Base-by-base conservation (phyloP, 2,329 filamentous ascomycete genomes). In the Fusarium burgessii region DNA sequence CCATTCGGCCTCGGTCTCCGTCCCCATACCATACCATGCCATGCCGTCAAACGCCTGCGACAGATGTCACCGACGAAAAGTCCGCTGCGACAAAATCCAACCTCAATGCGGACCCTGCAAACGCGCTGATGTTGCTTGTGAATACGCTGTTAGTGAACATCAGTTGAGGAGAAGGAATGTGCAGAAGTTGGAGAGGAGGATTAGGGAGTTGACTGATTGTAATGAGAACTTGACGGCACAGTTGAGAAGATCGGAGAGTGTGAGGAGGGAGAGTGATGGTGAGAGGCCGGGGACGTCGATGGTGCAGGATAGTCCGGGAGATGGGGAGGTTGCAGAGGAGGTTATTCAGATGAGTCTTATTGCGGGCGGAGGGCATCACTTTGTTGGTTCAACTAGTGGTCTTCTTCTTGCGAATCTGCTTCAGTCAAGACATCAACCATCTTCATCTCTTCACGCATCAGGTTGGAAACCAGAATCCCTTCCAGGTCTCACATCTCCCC, bases 271-370 rank as follows among this genome's bases (percentile, higher is more conserved):
- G 23, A 20, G 23, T 8, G 47, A 50, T 15, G 6, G 11, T 50
- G 47, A 40, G 54, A 23, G 54, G 15, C 1, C 5, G 7, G 38
- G 7, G 20, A 14, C 35, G 4, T 25, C 20, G 20, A 27, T 51
- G 20, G 23, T 46, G 5, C 51, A 35, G 7, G 27, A 55, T 15
- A 55, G 20, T 20, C 51, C 61, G 0, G 58, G 61, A 6, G 71
- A 74, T 40, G 71, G 54, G 9, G 80, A 81, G 25, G 78, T 82
- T 5, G 78, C 80, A 0, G 80, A 80, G 32, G 80, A 84, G 59
- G 81, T 84, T n/a, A 81, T 82, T 1, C 81, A 81, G 58, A 74
- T 84, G n/a, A 82, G 81, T 10, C 76, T 81, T 18, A 82, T 78
- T 38, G 82, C 81, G 7, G 82, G 82, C 11, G 82, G 83, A 1